Conservation (phyloP, 2,329 filamentous ascomycete species). For the Ceratocystiopsis brevicomis region DNA sequence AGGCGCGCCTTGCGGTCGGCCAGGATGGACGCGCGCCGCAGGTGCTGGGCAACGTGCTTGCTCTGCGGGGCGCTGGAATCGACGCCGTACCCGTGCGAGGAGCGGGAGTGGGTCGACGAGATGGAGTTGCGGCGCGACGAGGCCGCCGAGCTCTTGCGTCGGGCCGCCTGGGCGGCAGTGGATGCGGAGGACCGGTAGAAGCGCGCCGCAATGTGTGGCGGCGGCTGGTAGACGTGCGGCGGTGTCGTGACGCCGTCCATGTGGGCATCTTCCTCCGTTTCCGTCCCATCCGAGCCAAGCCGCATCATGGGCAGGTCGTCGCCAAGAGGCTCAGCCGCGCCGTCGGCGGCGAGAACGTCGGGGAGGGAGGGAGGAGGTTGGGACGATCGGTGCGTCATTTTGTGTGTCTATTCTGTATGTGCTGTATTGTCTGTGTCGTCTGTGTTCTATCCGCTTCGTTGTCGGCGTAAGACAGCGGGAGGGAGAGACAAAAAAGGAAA, state of each 20-base stretch:
- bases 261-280: conserved; percentile 3
- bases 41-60: conserved; percentile 59
- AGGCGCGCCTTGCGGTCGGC: conserved; percentile 64
- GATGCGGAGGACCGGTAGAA: conserved; percentile 44
- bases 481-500: no score
- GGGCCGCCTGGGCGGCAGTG: conserved; percentile 23
- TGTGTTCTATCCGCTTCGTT: no score
- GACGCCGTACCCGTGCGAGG: conserved; percentile 38
- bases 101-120: conserved; percentile 55
- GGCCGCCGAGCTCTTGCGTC: conserved; percentile 56
- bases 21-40: conserved; percentile 62
- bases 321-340: no score
- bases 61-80: conserved; percentile 43
- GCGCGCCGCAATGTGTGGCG: conserved; percentile 58
- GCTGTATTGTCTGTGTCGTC: no score
- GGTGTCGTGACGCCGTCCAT: background rate
- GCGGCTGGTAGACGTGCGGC: conserved; percentile 14
- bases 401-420: no score
- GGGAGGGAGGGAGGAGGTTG: no score
- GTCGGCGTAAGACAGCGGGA: no score
- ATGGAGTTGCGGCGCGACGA: conserved; percentile 67
- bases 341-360: no score
- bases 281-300: no score
- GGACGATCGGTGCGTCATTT: no score
- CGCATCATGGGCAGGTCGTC: no score